Evolutionary conservation across 2,329 filamentous ascomycete species (phyloP).

Genomic region (Myriosclerotinia scirpicola): DNA sequence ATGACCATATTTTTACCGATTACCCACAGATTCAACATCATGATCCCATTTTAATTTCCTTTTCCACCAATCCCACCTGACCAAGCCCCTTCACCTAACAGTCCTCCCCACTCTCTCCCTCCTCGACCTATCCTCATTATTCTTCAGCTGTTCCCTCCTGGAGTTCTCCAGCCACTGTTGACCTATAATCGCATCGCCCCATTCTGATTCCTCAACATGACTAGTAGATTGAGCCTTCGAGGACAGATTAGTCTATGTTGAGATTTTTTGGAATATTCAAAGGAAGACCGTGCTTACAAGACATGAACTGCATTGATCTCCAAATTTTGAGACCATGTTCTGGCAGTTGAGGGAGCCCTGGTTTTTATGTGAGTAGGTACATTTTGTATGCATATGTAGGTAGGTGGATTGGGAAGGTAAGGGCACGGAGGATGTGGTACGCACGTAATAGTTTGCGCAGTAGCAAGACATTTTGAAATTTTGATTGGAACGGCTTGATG

Average conservation of each 20-base stretch:
- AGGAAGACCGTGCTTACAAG: background rate
- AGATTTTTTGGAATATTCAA: background rate
- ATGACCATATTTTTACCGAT: background rate
- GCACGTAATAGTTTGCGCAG: slow-evolving; percentile 22
- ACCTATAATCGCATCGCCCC: background rate
- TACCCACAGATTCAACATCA: background rate
- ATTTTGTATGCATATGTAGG: background rate
- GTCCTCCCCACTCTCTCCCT: slow-evolving; percentile 4
- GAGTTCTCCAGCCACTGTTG: slow-evolving; percentile 18
- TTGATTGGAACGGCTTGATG: background rate
- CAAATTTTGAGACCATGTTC: slow-evolving; percentile 14
- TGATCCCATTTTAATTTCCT: background rate
- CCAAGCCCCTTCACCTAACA: background rate
- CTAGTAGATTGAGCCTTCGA: slow-evolving; percentile 3
- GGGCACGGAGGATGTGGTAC: background rate
- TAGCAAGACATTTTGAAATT: slow-evolving; percentile 16
- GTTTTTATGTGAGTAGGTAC: background rate
- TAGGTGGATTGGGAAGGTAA: too few relatives aligned
- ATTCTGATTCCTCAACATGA: background rate
- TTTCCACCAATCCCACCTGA: background rate
- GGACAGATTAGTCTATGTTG: background rate
- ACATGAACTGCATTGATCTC: slow-evolving; percentile 15
- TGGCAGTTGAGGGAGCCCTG: slow-evolving; percentile 22
- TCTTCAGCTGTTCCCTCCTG: slow-evolving; percentile 1
- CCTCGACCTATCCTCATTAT: slow-evolving; percentile 1